Conservation (phyloP, 2,329 filamentous ascomycete genomes). For the Fusarium nisikadoi region DNA sequence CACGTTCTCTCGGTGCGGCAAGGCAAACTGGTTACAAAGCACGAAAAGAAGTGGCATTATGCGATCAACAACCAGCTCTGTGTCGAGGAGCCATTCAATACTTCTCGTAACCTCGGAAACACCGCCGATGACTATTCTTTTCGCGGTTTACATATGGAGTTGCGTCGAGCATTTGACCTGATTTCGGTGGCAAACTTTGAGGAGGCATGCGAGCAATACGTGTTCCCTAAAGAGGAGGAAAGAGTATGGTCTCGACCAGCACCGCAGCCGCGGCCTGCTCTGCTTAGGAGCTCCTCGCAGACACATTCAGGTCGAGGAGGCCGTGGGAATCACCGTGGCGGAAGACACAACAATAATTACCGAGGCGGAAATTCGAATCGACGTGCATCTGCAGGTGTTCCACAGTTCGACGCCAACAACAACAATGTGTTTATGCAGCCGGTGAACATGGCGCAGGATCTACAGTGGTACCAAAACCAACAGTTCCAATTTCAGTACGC, state of each 20-base stretch:
- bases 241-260: conserved; percentile 68
- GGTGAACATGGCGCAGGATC: conserved; percentile 58
- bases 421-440: conserved; percentile 55
- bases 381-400: conserved; percentile 63
- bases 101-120: conserved; percentile 88
- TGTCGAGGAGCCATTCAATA: conserved; percentile 97
- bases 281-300: conserved; percentile 70
- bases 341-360: conserved; percentile 58
- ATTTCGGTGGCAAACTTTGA: conserved; percentile 82
- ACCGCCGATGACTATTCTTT: conserved; percentile 97
- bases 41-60: conserved; percentile 89
- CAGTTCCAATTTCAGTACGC: conserved; percentile 55
- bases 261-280: conserved; percentile 64
- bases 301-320: conserved; percentile 62
- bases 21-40: conserved; percentile 81
- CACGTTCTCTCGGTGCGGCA: conserved; percentile 85
- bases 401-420: conserved; percentile 58
- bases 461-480: conserved; percentile 60
- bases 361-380: conserved; percentile 59
- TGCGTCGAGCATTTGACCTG: conserved; percentile 87
- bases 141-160: conserved; percentile 87
- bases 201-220: conserved; percentile 87
- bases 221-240: conserved; percentile 86
- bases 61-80: conserved; percentile 85
- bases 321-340: conserved; percentile 61